Evolutionary conservation across 495 filamentous ascomycete genomes (phyloP), one percentile per base, ranked within the genome.

Genomic region (Podospora anserina): DNA sequence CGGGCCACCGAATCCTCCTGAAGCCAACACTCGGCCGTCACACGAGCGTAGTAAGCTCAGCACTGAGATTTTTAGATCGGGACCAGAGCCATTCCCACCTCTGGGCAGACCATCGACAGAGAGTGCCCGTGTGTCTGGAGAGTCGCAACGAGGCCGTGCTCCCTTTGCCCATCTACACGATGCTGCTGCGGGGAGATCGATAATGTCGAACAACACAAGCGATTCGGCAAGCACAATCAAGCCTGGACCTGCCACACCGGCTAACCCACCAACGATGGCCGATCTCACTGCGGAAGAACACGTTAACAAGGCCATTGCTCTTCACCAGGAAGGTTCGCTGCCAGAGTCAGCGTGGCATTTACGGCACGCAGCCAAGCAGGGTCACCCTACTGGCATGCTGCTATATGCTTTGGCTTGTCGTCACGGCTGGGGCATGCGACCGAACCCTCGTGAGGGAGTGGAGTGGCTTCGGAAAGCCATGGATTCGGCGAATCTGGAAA

Each of bases 381-480:
- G 90, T 15, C 88, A 95, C 63, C 93, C 95, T 0, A 97, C 93
- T 0, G 95, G 88, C 15, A 99, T 99, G 95, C 83, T 99, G 5
- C 83, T 98, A 9, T 99, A 97, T 78, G 96, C 94, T 5, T 85
- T 99, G 55, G 96, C 95, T 39, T 97, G 94, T 75, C 88, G 96
- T n/a, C 95, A 98, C 75, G 95, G 95, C 30, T 99, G 95, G 95
- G 95, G 95, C 11, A 97, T 97, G 92, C 88, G 92, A 19, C 86
- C 92, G 19, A 97, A 97, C 76, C 92, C 90, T 70, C 83, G 83
- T 44, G 95, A 99, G 80, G 96, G 91, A 9, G 91, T 98, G 2
- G 86, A 87, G 73, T 99, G 95, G 95, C 81, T 90, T 61, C 88
- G 91, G 32, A 93, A 92, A 71, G 95, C 96, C 4, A 92, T 93